Evolutionary conservation across 1,284 basidiomycete species (phyloP).

Genomic region (Ceratobasidium sp.): DNA sequence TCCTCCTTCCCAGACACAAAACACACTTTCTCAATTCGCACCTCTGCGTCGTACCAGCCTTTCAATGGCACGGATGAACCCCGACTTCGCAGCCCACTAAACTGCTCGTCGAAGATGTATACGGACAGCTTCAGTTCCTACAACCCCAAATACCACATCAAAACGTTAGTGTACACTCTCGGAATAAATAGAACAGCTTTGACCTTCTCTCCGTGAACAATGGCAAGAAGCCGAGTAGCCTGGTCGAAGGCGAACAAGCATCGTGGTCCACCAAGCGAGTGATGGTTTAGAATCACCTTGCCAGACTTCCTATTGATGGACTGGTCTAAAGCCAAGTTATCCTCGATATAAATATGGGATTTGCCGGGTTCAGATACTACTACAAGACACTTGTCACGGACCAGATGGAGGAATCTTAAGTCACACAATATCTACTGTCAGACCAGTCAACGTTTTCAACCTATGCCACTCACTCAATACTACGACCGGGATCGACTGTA

Average conservation of each 20-base stretch:
- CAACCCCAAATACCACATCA: not conserved
- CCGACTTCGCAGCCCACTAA: conserved; percentile 39
- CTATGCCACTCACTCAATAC: conserved; percentile 7
- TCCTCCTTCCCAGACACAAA: conserved; percentile 48
- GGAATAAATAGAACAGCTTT: too few species aligned
- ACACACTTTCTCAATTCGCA: conserved; percentile 30
- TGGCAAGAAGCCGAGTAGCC: conserved; percentile 28
- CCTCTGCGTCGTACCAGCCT: conserved; percentile 46
- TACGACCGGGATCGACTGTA: not conserved
- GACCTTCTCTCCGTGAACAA: conserved; percentile 31
- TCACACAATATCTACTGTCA: not conserved
- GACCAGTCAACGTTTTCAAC: not conserved
- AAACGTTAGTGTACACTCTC: not conserved
- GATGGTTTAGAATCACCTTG: conserved; percentile 3
- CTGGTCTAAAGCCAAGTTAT: conserved; percentile 20
- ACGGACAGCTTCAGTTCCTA: conserved; percentile 39
- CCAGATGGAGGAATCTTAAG: conserved; percentile 29
- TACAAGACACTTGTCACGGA: conserved; percentile 35
- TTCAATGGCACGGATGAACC: conserved; percentile 41
- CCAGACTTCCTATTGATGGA: not conserved
- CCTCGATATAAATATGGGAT: conserved; percentile 26
- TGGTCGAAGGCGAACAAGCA: conserved; percentile 33
- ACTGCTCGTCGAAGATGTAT: conserved; percentile 48
- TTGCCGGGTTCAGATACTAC: conserved; percentile 26
- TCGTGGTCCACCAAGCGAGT: conserved; percentile 27